phyloP scores from a whole-genome alignment of 2,329 filamentous ascomycete species.

The Helotiales sp. region DNA sequence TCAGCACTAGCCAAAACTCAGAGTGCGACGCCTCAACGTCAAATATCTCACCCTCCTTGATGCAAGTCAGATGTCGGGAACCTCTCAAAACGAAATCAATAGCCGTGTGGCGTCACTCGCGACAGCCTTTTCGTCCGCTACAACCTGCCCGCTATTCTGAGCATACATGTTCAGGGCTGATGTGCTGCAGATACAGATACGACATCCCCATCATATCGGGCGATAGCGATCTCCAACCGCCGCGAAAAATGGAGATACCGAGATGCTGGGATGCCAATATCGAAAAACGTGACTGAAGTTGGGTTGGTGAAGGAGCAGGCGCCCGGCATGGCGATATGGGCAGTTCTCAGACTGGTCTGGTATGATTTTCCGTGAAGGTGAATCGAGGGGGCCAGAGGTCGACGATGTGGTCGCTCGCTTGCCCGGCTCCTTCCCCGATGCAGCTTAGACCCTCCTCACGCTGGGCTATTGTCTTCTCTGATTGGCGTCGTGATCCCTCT shows the following conservation, averaged over 20 bases:
- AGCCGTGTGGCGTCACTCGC: background rate
- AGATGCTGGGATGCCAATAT: background rate
- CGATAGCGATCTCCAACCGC: background rate
- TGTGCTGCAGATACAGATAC: background rate
- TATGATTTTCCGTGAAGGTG: background rate
- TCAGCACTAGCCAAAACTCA: background rate
- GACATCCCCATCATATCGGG: background rate
- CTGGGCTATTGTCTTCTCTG: background rate
- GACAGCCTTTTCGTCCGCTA: background rate
- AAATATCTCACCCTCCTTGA: constrained; percentile 1
- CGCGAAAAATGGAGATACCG: background rate
- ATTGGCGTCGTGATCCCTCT: constrained; percentile 4
- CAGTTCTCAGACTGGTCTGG: background rate
- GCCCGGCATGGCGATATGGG: constrained; percentile 4
- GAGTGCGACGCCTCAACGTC: background rate
- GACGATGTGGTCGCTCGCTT: background rate
- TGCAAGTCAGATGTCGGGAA: background rate
- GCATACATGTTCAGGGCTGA: background rate
- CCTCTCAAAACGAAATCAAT: constrained; percentile 1
- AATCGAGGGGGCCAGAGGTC: constrained; percentile 1
- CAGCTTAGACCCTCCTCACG: background rate
- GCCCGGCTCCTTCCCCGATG: background rate
- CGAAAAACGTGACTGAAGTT: constrained; percentile 3
- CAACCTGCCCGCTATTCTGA: background rate
- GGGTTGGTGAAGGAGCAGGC: constrained; percentile 8